Conservation (phyloP, 202 grass and related monocot genomes). For the Carex sylvatica region DNA sequence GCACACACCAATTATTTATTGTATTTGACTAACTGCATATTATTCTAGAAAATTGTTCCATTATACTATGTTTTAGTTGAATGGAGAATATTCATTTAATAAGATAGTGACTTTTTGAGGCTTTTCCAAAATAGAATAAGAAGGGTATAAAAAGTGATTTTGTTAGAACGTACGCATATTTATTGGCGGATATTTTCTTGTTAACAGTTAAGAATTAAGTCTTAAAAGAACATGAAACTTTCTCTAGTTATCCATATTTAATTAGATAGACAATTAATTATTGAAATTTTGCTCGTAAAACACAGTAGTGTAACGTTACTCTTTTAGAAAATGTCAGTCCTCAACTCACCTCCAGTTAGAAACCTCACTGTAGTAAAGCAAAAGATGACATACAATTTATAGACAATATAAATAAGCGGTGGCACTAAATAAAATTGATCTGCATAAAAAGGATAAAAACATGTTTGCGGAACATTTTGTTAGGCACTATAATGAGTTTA, state of each 20-base stretch:
- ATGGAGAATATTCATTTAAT: neutral
- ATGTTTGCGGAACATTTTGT: neutral
- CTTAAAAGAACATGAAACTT: too few relatives aligned
- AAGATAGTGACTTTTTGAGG: neutral
- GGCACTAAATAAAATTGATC: neutral
- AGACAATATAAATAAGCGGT: neutral
- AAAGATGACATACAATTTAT: neutral
- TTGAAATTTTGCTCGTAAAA: neutral
- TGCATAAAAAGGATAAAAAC: neutral
- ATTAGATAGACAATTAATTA: neutral
- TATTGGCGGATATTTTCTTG: neutral
- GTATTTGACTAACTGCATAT: neutral
- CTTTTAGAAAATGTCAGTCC: neutral
- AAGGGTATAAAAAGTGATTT: neutral
- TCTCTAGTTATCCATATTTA: too few relatives aligned
- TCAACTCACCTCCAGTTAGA: neutral
- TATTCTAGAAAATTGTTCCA: neutral
- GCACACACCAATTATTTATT: too few relatives aligned
- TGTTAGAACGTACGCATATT: neutral
- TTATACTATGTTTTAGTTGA: neutral
- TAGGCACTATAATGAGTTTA: constrained; percentile 10
- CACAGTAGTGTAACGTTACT: neutral
- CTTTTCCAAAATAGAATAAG: neutral
- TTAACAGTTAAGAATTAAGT: too few relatives aligned
- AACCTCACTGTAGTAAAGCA: neutral